These are phyloP conservation scores for Trypanosoma caninum DNA, from an alignment of 208 protist species.

Conservation along the genomic window DNA sequence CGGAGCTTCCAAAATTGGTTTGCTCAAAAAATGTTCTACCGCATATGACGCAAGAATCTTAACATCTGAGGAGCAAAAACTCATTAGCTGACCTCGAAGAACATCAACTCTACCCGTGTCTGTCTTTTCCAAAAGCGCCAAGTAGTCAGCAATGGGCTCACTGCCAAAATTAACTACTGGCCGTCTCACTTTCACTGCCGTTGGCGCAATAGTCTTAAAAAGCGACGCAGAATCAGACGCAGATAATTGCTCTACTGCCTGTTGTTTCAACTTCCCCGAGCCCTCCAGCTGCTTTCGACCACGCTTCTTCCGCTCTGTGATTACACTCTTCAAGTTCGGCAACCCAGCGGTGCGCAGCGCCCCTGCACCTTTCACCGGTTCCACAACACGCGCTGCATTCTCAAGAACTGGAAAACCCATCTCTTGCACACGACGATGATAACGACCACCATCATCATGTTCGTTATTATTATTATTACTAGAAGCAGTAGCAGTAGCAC, in stretches of 20 bases:
- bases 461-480: too few relatives aligned
- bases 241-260: background rate
- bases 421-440: background rate
- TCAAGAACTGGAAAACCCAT: background rate
- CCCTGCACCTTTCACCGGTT: conserved; percentile 8
- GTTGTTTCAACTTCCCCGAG: conserved; percentile 2
- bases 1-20: conserved; percentile 3
- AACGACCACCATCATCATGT: background rate
- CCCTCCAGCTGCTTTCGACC: background rate
- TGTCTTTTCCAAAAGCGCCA: conserved; percentile 27
- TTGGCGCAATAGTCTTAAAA: conserved; percentile 17
- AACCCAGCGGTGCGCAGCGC: background rate
- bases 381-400: background rate
- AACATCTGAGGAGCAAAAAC: conserved; percentile 17
- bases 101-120: conserved; percentile 13
- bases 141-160: conserved; percentile 32
- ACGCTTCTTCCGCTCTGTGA: conserved; percentile 15
- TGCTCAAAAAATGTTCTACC: conserved; percentile 26
- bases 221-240: conserved; percentile 11
- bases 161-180: conserved; percentile 30
- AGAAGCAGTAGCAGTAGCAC: too few relatives aligned
- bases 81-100: conserved; percentile 27
- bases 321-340: background rate
- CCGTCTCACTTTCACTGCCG: conserved; percentile 12
- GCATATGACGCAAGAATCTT: conserved; percentile 18